Base-by-base conservation (phyloP, 345 rosid species). In the Jatropha curcas region DNA sequence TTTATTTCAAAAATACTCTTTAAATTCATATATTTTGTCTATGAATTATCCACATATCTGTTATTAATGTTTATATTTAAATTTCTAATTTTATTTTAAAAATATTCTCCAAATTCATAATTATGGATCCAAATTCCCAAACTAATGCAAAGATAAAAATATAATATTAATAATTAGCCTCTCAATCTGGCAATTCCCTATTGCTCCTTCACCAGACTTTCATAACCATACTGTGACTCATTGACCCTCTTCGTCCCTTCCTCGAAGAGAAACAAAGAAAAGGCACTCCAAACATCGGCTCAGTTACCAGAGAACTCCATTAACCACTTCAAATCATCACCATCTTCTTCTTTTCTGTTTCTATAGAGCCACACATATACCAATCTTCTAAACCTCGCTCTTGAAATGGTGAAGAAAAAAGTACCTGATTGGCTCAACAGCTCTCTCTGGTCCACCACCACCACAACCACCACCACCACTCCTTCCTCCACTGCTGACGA, bases 381-480 rank as follows among this genome's bases (percentile, higher is more conserved):
- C 45, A 41, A 41, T 41, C 53, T 48, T n/a, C n/a, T n/a, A n/a
- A n/a, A n/a, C n/a, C n/a, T n/a, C n/a, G n/a, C 70, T 43, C 37
- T 31, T 11, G 57, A 39, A 33, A 94, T 92, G 98, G 91, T 81
- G 79, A 94, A 84, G 87, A 94, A 92, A 82, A 82, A 82, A 35
- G 88, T 92, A 30, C 98, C 98, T 46, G 98, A 94, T 83, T 94
- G 98, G 98, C 94, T 94, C 80, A 94, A 94, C 82, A 94, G 95
- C 77, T 87, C 98, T 28, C 81, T 94, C 65, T 94, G 98, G 98
- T 88, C 90, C 66, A 76, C 92, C n/a, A n/a, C n/a, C 80, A 56
- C 86, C 57, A 81, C 89, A 25, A 61, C 86, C 67, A 76, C 83
- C 58, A 61, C 90, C 66, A 76, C 92, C 80, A 56, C 86, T 60